Base-by-base conservation (phyloP, 495 filamentous ascomycete genomes). In the Lasiosphaeriaceae sp. region DNA sequence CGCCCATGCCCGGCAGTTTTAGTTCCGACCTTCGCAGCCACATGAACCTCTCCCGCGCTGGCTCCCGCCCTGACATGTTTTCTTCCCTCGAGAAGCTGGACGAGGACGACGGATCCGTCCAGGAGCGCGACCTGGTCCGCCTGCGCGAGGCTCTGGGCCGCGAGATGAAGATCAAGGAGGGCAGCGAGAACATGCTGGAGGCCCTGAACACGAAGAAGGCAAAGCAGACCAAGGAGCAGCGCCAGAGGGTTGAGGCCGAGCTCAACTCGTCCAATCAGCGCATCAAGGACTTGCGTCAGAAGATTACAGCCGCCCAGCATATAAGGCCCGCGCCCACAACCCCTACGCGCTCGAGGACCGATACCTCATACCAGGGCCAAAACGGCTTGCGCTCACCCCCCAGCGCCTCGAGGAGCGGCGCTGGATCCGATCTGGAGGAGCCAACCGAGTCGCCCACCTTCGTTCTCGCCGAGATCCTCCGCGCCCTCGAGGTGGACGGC, bases 121-220 rank as follows among this genome's bases (percentile, higher is more conserved):
- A 81, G 4, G 93, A 97, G 69, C 83, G 90, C 70, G 84, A 84
- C 16, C 82, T 95, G 61, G 82, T 83, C 23, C 75, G 83, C 43
- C 78, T 95, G 57, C 82, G 86, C 55, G 90, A 96, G 65, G 83
- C 84, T 67, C 86, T 98, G 55, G 92, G 89, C 48, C 91, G 92
- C 64, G 94, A 97, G 70, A 86, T 89, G 73, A 97, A 97, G 78
- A 97, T 97, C 67, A 97, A 96, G 73, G 86, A 90, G 56, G 94
- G 94, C 22, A 96, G 92, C 51, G 94, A 98, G 78, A 98, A 98
- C 68, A 84, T 97, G 81, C 73, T 98, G 50, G 94, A 97, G 74
- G 94, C 93, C 17, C 70, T 98, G 56, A 88, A 95, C 64, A 77
- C 85, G n/a, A 98, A 98, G 72, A 96, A 94, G 66, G 85, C 89